A percentile compares a stretch with the other conserved stretches of the same genome.
phyloP scores from a whole-genome alignment of 768 basidiomycete species.

The Multifurca ochricompacta region DNA sequence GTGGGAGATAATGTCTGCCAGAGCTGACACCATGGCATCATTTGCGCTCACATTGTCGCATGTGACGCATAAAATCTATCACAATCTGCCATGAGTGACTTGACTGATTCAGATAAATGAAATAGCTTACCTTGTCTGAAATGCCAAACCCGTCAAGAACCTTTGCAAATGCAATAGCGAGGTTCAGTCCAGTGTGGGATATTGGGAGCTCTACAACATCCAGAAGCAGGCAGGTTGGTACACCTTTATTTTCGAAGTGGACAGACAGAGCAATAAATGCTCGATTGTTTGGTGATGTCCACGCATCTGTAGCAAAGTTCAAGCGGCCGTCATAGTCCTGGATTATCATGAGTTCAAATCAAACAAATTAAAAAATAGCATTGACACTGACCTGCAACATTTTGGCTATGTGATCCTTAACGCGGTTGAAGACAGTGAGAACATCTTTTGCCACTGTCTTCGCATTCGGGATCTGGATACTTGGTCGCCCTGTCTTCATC shows the following conservation, averaged over 20 bases:
- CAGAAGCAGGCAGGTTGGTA: background rate
- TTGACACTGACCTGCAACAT: background rate
- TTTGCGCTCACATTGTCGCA: slow-evolving; percentile 33
- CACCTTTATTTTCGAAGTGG: background rate
- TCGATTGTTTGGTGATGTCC: no score
- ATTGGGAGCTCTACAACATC: background rate
- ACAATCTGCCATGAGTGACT: no score
- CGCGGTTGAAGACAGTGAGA: slow-evolving; percentile 23
- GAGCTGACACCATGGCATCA: slow-evolving; percentile 28
- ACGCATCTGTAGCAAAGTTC: slow-evolving; percentile 15
- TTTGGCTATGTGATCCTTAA: slow-evolving; percentile 22
- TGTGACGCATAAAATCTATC: slow-evolving; percentile 29
- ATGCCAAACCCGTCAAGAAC: slow-evolving; percentile 26
- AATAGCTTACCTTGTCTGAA: slow-evolving; percentile 25
- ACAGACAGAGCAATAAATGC: background rate
- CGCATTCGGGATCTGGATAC: slow-evolving; percentile 28
- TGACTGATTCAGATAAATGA: background rate
- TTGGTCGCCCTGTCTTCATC: slow-evolving; percentile 27
- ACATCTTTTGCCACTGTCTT: slow-evolving; percentile 29
- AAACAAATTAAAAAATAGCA: background rate
- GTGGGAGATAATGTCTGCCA: slow-evolving; percentile 21
- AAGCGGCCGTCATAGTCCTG: background rate
- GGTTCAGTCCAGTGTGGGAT: slow-evolving; percentile 27
- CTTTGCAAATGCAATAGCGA: slow-evolving; percentile 24
- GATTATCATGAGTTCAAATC: no score